Conservation (phyloP, 2,329 filamentous ascomycete genomes). For the Penicillium sp. region DNA sequence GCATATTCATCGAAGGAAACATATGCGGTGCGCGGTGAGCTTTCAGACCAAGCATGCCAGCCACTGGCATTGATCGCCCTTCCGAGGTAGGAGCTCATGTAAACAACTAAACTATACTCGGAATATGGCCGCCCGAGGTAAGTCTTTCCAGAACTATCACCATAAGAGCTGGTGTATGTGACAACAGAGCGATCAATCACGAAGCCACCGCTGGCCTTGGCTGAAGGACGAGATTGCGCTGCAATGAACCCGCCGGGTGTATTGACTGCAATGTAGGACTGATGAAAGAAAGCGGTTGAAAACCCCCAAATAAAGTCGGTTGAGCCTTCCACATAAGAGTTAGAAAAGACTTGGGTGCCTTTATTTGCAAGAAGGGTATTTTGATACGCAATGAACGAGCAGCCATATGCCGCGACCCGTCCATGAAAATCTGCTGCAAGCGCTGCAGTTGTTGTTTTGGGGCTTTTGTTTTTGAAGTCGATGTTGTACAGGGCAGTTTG, state of each 20-base stretch:
- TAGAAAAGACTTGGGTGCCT: conserved; percentile 26
- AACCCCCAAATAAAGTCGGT: conserved; percentile 18
- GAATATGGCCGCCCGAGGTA: conserved; percentile 24
- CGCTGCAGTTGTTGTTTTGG: conserved; percentile 30
- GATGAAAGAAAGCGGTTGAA: conserved; percentile 34
- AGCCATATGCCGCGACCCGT: conserved; percentile 31
- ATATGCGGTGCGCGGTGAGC: conserved; percentile 29
- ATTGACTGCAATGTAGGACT: conserved; percentile 34
- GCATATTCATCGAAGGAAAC: conserved; percentile 35
- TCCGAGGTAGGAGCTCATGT: conserved; percentile 34
- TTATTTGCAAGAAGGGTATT: conserved; percentile 29
- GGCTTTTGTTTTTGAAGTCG: conserved; percentile 29
- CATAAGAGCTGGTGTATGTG: conserved; percentile 6
- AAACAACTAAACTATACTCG: conserved; percentile 29
- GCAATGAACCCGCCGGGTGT: conserved; percentile 11
- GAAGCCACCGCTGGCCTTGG: conserved; percentile 7
- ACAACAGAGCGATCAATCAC: conserved; percentile 10
- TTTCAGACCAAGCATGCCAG: conserved; percentile 32
- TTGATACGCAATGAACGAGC: conserved; percentile 28
- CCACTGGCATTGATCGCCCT: conserved; percentile 31
- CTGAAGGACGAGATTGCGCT: conserved; percentile 11
- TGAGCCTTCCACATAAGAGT: conserved; percentile 28
- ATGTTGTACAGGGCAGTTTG: conserved; percentile 28
- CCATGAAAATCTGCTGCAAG: conserved; percentile 30
- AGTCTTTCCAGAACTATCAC: conserved; percentile 17